Evolutionary conservation across 192 early-diverging fungal genomes (phyloP).

Genomic region (Gonapodya prolifera): DNA sequence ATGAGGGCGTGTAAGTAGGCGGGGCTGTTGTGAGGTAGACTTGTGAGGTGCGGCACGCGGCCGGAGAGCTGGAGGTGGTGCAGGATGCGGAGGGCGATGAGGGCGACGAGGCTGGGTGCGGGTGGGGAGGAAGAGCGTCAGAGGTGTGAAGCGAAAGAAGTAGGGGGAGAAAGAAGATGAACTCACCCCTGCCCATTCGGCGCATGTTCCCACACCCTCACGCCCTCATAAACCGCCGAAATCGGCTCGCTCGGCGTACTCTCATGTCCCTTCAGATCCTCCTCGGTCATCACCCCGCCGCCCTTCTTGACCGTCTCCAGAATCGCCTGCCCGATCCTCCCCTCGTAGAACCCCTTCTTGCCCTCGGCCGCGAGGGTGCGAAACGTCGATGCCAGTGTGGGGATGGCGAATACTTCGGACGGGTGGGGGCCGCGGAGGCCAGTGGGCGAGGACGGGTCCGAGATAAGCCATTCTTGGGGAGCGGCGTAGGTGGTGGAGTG

Average conservation of each 20-base stretch:
- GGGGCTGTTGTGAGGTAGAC: constrained; percentile 23
- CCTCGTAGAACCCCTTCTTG: constrained; percentile 11
- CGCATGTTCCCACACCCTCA: constrained; percentile 53
- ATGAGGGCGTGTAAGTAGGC: constrained; percentile 56
- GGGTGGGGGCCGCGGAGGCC: constrained; percentile 31
- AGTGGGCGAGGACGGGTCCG: constrained; percentile 19
- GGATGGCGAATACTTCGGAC: constrained; percentile 51
- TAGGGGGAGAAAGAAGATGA: background rate
- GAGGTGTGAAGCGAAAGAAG: background rate
- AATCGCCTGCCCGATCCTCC: constrained; percentile 50
- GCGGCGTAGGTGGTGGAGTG: constrained; percentile 21
- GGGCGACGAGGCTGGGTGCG: constrained; percentile 49
- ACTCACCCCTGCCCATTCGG: constrained; percentile 66
- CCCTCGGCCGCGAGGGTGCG: constrained; percentile 29
- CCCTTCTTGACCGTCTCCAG: constrained; percentile 30
- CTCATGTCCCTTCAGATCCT: constrained; percentile 45
- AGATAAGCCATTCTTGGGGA: constrained; percentile 31
- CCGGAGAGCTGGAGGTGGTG: constrained; percentile 31
- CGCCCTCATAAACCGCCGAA: constrained; percentile 43
- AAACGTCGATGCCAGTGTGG: constrained; percentile 34
- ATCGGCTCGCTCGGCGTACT: constrained; percentile 40
- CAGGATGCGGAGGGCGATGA: constrained; percentile 57
- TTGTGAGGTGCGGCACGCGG: constrained; percentile 18
- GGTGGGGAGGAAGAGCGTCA: background rate
- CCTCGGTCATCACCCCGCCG: constrained; percentile 51